phyloP scores from a whole-genome alignment of 352 stramenopile species.

The Halophytophthora batemanensis region DNA sequence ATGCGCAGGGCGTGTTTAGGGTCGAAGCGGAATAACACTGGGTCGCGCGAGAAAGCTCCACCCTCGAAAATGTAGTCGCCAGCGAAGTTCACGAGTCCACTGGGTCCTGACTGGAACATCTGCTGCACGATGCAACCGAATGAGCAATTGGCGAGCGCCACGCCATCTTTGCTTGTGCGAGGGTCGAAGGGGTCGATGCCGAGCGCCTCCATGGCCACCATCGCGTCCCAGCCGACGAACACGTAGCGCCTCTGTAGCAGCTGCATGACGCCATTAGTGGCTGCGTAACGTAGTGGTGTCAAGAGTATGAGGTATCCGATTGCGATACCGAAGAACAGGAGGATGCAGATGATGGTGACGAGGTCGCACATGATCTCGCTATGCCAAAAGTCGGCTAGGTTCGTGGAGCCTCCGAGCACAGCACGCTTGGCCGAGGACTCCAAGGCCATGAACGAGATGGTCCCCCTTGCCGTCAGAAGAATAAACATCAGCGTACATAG shows the following conservation, averaged over 20 bases:
- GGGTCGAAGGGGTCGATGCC: slow-evolving; percentile 35
- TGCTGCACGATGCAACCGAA: slow-evolving; percentile 34
- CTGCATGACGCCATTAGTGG: slow-evolving; percentile 26
- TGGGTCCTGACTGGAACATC: slow-evolving; percentile 37
- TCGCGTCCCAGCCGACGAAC: slow-evolving; percentile 43
- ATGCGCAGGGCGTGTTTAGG: slow-evolving; percentile 28
- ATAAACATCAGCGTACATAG: slow-evolving; percentile 26
- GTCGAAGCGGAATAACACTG: slow-evolving; percentile 12
- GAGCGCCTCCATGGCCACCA: slow-evolving; percentile 30
- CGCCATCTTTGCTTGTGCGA: slow-evolving; percentile 16
- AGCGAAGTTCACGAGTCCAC: slow-evolving; percentile 26
- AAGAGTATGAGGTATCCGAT: slow-evolving; percentile 26
- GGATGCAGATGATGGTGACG: slow-evolving; percentile 22
- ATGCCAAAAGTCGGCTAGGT: slow-evolving; percentile 37
- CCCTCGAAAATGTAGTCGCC: slow-evolving; percentile 35
- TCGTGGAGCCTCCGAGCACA: slow-evolving; percentile 27
- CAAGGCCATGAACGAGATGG: slow-evolving; percentile 32
- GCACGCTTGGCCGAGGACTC: slow-evolving; percentile 16
- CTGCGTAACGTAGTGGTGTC: slow-evolving; percentile 25
- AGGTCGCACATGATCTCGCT: slow-evolving; percentile 48
- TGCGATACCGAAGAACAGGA: no score
- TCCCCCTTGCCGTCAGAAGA: slow-evolving; percentile 19
- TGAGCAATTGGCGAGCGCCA: slow-evolving; percentile 26
- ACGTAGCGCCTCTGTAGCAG: slow-evolving; percentile 36
- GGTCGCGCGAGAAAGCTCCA: slow-evolving; percentile 23